Percentiles rank a stretch among this genome's conserved stretches.
These are phyloP conservation scores for Fusarium sacchari DNA, from an alignment of 2,329 filamentous ascomycete genomes.

Conservation along the genomic window DNA sequence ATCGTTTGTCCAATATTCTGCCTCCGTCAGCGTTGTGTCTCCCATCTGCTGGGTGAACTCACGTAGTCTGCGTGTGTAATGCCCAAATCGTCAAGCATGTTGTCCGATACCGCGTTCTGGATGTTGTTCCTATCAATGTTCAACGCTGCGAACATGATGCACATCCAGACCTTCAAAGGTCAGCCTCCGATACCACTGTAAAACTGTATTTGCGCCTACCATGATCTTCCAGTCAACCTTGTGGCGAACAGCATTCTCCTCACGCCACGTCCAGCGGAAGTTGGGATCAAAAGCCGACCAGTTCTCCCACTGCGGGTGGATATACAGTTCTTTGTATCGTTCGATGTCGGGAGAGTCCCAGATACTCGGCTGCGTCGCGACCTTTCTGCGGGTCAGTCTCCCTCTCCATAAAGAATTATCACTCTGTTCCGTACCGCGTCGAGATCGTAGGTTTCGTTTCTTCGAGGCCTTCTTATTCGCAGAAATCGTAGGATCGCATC, in stretches of 20 bases:
- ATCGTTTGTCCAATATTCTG: constrained; percentile 29
- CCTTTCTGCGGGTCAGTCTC: constrained; percentile 35
- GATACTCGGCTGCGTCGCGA: constrained; percentile 51
- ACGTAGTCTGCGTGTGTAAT: constrained; percentile 26
- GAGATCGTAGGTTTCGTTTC: constrained; percentile 41
- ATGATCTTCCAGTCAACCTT: constrained; percentile 54
- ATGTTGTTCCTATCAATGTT: constrained; percentile 52
- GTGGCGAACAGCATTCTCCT: constrained; percentile 47
- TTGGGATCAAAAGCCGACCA: constrained; percentile 46
- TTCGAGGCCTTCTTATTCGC: constrained; percentile 47
- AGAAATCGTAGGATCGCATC: constrained; percentile 48
- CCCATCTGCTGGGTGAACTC: background rate
- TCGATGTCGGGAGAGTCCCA: constrained; percentile 51
- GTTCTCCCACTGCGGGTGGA: constrained; percentile 52
- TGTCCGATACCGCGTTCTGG: constrained; percentile 49
- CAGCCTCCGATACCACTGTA: background rate
- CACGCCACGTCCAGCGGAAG: constrained; percentile 50
- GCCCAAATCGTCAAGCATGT: constrained; percentile 47
- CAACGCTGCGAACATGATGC: constrained; percentile 44
- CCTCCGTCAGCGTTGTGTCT: background rate
- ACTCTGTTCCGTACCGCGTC: background rate
- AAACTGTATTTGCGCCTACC: constrained; percentile 20
- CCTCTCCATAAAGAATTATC: fast-evolving
- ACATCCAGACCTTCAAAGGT: constrained; percentile 42
- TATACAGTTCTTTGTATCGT: constrained; percentile 49